A percentile compares a stretch with the other conserved stretches of the same genome.
phyloP scores from a whole-genome alignment of 305 asterid genomes.

The Solanum hybrid region DNA sequence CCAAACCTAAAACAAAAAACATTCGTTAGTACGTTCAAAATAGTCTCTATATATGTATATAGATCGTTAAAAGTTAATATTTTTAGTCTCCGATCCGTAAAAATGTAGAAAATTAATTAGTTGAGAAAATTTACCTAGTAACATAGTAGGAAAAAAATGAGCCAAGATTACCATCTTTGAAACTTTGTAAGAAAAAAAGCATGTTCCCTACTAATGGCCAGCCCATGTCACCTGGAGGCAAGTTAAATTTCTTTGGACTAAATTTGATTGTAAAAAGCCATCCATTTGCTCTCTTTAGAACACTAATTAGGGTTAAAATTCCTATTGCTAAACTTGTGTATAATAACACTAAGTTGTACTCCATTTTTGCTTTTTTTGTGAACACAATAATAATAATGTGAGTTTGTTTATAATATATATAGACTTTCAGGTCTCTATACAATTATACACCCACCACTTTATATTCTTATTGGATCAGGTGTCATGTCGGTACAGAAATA shows the following conservation, averaged over 20 bases:
- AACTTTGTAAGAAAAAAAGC: background rate
- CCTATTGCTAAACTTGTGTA: background rate
- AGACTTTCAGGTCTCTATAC: background rate
- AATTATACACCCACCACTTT: background rate
- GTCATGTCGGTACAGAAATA: background rate
- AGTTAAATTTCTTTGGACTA: background rate
- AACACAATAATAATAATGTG: background rate
- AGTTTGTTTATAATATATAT: background rate
- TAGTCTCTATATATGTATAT: background rate
- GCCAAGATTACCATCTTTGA: background rate
- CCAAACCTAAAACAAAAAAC: conserved; percentile 34
- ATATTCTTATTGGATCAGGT: background rate
- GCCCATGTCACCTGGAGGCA: background rate
- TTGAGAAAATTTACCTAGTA: background rate
- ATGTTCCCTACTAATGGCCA: background rate
- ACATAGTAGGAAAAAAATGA: background rate
- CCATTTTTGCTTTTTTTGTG: background rate
- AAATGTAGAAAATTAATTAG: background rate
- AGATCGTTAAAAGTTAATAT: background rate
- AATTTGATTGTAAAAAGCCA: background rate
- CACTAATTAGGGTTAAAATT: background rate
- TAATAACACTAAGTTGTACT: background rate
- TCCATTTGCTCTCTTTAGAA: background rate
- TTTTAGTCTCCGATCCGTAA: background rate
- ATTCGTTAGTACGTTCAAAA: background rate